Evolutionary conservation across 345 rosid genomes (phyloP).

Genomic region (Clausena lansium): DNA sequence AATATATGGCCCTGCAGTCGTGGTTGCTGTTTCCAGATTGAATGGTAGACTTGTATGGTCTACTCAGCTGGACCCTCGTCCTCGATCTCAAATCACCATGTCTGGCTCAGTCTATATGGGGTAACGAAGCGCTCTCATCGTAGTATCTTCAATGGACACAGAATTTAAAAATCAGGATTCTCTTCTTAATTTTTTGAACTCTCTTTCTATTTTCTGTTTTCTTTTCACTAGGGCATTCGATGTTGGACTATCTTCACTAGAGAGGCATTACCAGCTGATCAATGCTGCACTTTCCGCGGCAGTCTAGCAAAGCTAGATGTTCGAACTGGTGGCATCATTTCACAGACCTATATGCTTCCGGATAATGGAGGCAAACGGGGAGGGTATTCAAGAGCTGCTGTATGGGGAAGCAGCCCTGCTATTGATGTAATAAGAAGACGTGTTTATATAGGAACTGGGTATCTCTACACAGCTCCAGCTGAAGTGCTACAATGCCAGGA

Average conservation of each 20-base stretch:
- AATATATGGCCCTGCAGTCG: conserved; percentile 45
- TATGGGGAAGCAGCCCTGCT: conserved; percentile 55
- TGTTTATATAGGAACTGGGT: conserved; percentile 39
- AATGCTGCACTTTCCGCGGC: conserved; percentile 46
- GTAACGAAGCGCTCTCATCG: conserved; percentile 14
- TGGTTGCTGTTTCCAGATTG: conserved; percentile 33
- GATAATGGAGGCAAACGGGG: conserved; percentile 39
- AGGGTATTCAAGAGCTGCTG: conserved; percentile 44
- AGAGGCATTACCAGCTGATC: conserved; percentile 24
- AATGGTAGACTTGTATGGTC: conserved; percentile 41
- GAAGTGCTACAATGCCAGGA: conserved; percentile 37
- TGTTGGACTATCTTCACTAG: conserved; percentile 40
- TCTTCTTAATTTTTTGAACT: background rate
- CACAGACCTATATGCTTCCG: conserved; percentile 42
- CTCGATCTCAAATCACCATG: conserved; percentile 33
- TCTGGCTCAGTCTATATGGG: conserved; percentile 43
- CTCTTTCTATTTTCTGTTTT: background rate
- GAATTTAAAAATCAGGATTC: background rate
- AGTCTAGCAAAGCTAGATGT: conserved; percentile 26
- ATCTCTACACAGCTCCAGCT: conserved; percentile 40
- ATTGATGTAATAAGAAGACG: conserved; percentile 32
- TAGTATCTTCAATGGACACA: too few species aligned
- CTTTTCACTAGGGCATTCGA: conserved; percentile 14
- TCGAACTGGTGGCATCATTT: conserved; percentile 21
- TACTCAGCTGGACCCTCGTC: conserved; percentile 33